These are phyloP conservation scores for Nissolia schottii DNA, from an alignment of 306 rosid species.

Conservation along the genomic window DNA sequence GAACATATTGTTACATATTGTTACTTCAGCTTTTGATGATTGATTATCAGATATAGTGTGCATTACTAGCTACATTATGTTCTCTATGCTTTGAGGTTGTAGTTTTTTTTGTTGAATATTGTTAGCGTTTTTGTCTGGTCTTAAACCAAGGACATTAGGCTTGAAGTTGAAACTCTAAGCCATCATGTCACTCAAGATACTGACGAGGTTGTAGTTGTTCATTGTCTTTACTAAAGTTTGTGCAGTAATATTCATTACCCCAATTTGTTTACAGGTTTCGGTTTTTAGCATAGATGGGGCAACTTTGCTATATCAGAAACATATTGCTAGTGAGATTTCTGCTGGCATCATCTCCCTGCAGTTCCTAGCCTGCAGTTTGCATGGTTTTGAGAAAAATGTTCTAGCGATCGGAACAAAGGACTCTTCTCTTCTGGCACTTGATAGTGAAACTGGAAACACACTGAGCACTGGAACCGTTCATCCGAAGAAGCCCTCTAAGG, in stretches of 20 bases:
- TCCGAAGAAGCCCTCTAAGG: constrained; percentile 88
- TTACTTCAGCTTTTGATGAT: neutral
- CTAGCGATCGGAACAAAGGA: constrained; percentile 70
- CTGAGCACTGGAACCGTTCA: constrained; percentile 51
- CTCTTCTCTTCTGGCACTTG: constrained; percentile 76
- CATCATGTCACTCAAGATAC: no score
- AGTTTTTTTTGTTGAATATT: no score
- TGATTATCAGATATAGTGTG: neutral
- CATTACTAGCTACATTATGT: neutral
- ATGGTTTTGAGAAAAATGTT: constrained; percentile 75
- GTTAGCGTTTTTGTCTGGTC: no score
- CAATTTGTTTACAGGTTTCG: constrained; percentile 59
- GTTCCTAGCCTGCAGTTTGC: constrained; percentile 63
- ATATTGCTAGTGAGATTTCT: constrained; percentile 68
- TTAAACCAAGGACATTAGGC: no score
- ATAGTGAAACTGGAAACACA: constrained; percentile 63
- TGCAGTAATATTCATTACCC: constrained; percentile 4
- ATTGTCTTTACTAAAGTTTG: neutral
- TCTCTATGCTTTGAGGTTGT: constrained; percentile 8
- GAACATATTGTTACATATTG: neutral
- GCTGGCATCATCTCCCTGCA: constrained; percentile 72
- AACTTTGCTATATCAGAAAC: constrained; percentile 62
- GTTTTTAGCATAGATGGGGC: constrained; percentile 65
- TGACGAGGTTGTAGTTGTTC: no score
- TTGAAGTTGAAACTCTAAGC: no score